Percentiles rank a stretch among this genome's conserved stretches.
phyloP scores from a whole-genome alignment of 2,329 filamentous ascomycete species.

The Calonectria honghensis region DNA sequence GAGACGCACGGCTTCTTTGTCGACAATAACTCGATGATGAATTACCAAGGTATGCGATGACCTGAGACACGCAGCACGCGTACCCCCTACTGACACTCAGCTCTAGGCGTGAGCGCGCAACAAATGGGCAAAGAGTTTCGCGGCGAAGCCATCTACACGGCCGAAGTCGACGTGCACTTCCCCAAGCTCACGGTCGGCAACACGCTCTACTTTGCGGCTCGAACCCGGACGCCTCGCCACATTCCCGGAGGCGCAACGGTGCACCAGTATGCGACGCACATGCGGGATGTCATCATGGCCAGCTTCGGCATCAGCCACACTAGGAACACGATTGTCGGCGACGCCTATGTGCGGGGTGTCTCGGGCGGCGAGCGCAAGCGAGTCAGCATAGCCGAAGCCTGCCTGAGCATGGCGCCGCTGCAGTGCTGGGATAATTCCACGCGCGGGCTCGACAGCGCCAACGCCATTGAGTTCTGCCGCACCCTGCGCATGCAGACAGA shows the following conservation, averaged over 20 bases:
- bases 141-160: constrained; percentile 63
- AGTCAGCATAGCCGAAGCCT: constrained; percentile 84
- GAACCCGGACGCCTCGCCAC: constrained; percentile 78
- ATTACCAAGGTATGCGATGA: constrained; percentile 68
- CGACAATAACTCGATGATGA: constrained; percentile 59
- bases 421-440: constrained; percentile 60
- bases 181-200: constrained; percentile 79
- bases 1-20: constrained; percentile 66
- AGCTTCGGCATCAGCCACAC: constrained; percentile 88
- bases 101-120: constrained; percentile 53
- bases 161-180: constrained; percentile 76
- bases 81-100: background rate
- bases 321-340: constrained; percentile 82
- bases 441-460: constrained; percentile 55
- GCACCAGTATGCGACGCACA: constrained; percentile 49
- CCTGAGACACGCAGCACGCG: too few relatives aligned
- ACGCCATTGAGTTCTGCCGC: constrained; percentile 54
- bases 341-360: constrained; percentile 81
- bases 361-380: constrained; percentile 87
- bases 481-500: constrained; percentile 55
- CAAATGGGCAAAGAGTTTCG: constrained; percentile 67
- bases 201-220: constrained; percentile 73
- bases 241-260: constrained; percentile 56
- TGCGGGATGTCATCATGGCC: constrained; percentile 77
- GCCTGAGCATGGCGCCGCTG: constrained; percentile 51